Conservation (phyloP, 2,329 filamentous ascomycete genomes). For the Xylariaceae sp. region DNA sequence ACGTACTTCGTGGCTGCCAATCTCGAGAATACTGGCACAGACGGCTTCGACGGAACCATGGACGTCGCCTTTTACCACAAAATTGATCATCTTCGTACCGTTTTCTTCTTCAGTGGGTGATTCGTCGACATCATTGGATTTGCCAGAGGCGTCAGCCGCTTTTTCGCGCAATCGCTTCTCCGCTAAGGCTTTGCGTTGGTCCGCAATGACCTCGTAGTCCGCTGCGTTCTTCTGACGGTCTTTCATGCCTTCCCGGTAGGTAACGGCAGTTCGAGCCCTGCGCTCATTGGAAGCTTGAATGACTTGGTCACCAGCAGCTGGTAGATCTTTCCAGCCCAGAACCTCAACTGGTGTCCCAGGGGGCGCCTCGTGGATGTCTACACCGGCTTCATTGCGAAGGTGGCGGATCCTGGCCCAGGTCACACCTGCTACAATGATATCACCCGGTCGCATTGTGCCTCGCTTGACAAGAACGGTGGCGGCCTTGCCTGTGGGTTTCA, state of each 20-base stretch:
- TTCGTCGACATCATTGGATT: conserved; percentile 8
- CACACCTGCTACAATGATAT: conserved; percentile 80
- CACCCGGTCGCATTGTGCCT: conserved; percentile 76
- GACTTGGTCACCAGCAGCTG: conserved; percentile 80
- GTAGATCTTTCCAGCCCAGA: conserved; percentile 84
- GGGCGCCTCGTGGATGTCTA: conserved; percentile 65
- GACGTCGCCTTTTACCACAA: conserved; percentile 90
- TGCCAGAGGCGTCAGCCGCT: conserved; percentile 13
- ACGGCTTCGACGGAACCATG: conserved; percentile 92
- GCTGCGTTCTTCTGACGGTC: conserved; percentile 75
- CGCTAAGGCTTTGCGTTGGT: conserved; percentile 51
- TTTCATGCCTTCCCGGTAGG: conserved; percentile 67
- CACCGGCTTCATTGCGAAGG: conserved; percentile 80
- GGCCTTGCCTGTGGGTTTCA: conserved; percentile 77
- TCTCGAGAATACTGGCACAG: conserved; percentile 65
- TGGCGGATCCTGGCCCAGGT: conserved; percentile 85
- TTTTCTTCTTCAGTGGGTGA: conserved; percentile 30
- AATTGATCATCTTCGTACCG: conserved; percentile 59
- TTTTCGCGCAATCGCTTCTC: conserved; percentile 59
- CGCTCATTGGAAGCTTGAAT: conserved; percentile 77
- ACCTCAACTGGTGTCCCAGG: conserved; percentile 91
- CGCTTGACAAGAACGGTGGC: conserved; percentile 86
- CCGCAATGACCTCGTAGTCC: conserved; percentile 70
- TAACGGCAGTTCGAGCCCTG: conserved; percentile 71
- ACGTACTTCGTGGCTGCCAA: conserved; percentile 81